phyloP scores from a whole-genome alignment of 805 yeast species.

The Candida pseudoglaebosa region DNA sequence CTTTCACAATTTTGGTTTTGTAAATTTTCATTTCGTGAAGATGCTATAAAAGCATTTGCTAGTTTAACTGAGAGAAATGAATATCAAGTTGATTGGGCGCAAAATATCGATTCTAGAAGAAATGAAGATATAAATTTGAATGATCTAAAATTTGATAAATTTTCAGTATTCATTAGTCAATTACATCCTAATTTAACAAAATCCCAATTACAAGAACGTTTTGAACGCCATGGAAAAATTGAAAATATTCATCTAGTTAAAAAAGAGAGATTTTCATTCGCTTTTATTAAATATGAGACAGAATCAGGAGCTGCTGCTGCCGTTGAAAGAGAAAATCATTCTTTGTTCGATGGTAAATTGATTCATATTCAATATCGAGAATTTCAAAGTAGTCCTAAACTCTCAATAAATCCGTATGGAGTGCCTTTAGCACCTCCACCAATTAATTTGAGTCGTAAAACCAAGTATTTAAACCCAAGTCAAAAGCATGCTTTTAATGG shows the following conservation, averaged over 20 bases:
- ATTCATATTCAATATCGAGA: slow-evolving; percentile 86
- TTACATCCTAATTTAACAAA: slow-evolving; percentile 52
- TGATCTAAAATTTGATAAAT: slow-evolving; percentile 48
- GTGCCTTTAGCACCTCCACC: slow-evolving; percentile 79
- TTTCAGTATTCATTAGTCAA: slow-evolving; percentile 78
- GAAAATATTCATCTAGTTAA: slow-evolving; percentile 52
- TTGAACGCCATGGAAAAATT: slow-evolving; percentile 65
- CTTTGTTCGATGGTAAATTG: slow-evolving; percentile 66
- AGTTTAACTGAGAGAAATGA: slow-evolving; percentile 50
- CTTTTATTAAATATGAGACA: slow-evolving; percentile 62
- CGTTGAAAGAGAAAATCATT: slow-evolving; percentile 79
- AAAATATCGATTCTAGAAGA: slow-evolving; percentile 57
- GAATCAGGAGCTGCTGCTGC: slow-evolving; percentile 83
- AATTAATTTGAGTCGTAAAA: slow-evolving; percentile 43
- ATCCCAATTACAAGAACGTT: slow-evolving; percentile 53
- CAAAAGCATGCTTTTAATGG: neutral
- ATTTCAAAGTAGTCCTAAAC: slow-evolving; percentile 21
- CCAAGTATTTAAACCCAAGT: neutral
- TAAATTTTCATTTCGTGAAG: slow-evolving; percentile 77
- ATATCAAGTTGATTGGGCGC: slow-evolving; percentile 82
- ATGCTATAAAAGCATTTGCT: slow-evolving; percentile 83
- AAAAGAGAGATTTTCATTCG: slow-evolving; percentile 53
- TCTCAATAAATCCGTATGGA: slow-evolving; percentile 10
- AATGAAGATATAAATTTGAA: neutral
- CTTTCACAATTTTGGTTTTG: slow-evolving; percentile 60